These are phyloP conservation scores for Mycena polygramma DNA, from an alignment of 768 basidiomycete species.

Conservation along the genomic window DNA sequence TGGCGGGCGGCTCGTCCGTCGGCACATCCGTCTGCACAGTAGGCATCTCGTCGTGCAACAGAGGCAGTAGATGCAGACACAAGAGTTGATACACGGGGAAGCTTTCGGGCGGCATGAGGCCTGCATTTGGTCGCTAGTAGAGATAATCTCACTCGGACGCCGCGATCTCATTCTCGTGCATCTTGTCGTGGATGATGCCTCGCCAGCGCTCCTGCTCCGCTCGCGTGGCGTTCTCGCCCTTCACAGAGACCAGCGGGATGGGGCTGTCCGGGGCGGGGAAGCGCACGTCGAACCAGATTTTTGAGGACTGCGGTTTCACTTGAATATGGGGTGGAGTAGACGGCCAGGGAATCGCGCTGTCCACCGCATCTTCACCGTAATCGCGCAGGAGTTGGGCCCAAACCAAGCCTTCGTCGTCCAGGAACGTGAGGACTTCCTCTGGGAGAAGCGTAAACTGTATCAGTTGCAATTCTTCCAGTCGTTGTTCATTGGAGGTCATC, in stretches of 20 bases:
- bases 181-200: conserved; percentile 51
- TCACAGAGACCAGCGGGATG: conserved; percentile 52
- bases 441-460: conserved; percentile 75
- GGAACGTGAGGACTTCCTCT: conserved; percentile 64
- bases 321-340: conserved; percentile 50
- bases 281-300: conserved; percentile 53
- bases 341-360: conserved; percentile 22
- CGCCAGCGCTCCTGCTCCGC: conserved; percentile 66
- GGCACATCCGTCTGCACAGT: conserved; percentile 5
- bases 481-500: neutral
- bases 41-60: conserved; percentile 58
- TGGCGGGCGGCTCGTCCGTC: conserved; percentile 11
- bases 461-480: conserved; percentile 68
- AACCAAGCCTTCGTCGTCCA: conserved; percentile 49
- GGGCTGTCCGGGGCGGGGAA: conserved; percentile 31
- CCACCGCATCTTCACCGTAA: conserved; percentile 11
- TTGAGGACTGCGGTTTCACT: conserved; percentile 46
- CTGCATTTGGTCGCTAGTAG: conserved; percentile 7
- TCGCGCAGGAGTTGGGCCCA: conserved; percentile 44
- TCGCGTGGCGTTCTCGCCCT: conserved; percentile 61
- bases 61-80: conserved; percentile 68
- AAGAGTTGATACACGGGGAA: conserved; percentile 74
- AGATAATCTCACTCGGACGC: conserved; percentile 48
- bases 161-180: conserved; percentile 52
- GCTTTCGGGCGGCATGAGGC: conserved; percentile 50